A percentile compares a stretch with the other conserved stretches of the same genome.
Conservation (phyloP, 306 rosid genomes). For the Aeschynomene evenia region DNA sequence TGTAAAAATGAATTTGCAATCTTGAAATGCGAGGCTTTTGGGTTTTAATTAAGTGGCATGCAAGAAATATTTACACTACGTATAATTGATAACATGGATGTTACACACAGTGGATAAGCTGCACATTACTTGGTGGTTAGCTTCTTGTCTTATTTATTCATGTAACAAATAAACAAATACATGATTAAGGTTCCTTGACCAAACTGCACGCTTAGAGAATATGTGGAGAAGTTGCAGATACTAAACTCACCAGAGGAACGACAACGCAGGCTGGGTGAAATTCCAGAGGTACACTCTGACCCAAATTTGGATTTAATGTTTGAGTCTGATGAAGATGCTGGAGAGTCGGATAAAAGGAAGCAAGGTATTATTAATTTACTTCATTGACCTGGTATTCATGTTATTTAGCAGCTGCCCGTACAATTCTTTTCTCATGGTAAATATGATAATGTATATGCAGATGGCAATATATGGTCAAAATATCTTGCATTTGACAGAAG, state of each 20-base stretch:
- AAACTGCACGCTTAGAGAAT: conserved; percentile 62
- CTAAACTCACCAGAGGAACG: conserved; percentile 71
- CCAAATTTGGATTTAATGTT: conserved; percentile 68
- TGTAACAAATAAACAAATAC: conserved; percentile 19
- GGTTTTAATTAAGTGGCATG: conserved; percentile 3
- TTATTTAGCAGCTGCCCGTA: conserved; percentile 23
- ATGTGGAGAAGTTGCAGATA: conserved; percentile 70
- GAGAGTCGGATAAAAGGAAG: conserved; percentile 50
- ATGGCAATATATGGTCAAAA: conserved; percentile 45
- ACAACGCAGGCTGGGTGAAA: conserved; percentile 62
- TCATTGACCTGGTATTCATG: conserved; percentile 24
- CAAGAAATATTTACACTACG: conserved; percentile 5
- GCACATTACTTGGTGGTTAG: conserved; percentile 13
- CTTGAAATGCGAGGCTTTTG: conserved; percentile 23
- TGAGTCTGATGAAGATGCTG: conserved; percentile 61
- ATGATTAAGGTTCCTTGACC: conserved; percentile 66
- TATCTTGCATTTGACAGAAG: conserved; percentile 42
- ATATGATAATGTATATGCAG: conserved; percentile 51
- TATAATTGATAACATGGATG: conserved; percentile 21
- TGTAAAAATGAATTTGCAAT: conserved; percentile 15
- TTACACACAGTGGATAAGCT: conserved; percentile 19
- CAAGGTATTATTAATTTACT: conserved; percentile 55
- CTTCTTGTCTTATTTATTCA: conserved; percentile 19
- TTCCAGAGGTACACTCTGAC: conserved; percentile 70
- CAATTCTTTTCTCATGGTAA: conserved; percentile 40